Base-by-base conservation (phyloP, 257 asterid genomes). In the Solanum pimpinellifolium region DNA sequence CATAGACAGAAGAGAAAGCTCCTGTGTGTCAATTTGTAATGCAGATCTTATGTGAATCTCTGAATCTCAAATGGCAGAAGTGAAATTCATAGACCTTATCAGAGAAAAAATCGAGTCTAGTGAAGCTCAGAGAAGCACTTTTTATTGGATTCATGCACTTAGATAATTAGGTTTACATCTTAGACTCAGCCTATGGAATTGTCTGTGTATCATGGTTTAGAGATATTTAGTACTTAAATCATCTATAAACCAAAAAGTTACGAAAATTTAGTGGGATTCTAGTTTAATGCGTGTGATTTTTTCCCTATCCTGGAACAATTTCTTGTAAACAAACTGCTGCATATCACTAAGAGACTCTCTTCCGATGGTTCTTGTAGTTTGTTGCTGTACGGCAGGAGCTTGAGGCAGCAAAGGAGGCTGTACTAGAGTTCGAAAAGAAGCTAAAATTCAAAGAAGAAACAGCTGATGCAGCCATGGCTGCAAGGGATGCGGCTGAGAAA, bases 381-480 rank as follows among this genome's bases (percentile, higher is more conserved):
- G 92, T 91, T 83, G 90, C 95, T 73, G 93, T 93, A 44, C 93
- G 93, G 25, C 92, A 90, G 87, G 99, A 95, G 41, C 97, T 97
- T 18, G 98, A 94, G 90, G 99, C 95, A 90, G 97, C 98, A 14
- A 92, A 94, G 88, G 94, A 92, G 88, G 94, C 96, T 44, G 95
- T 92, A 70, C 89, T 86, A 10, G 97, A 97, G 90, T 91, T 94
- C 2, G 98, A 93, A 90, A 97, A 93, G 88, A 97, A 95, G 91
- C 97, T 97, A 68, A 94, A 95, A 90, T 95, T 91, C 95, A 97
- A 96, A 91, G 98, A 96, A 91, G 96, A 94, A 93, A 97, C 97
- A 5, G 99, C 99, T 47, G 95, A 93, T 69, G 99, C 99, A 62
- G 99, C 99, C 83, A 96, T 96, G 95, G 97, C 94, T 66, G 99